Percentiles rank a stretch among this genome's conserved stretches.
These are phyloP conservation scores for Phyllosticta ampelicida DNA, from an alignment of 2,329 filamentous ascomycete species.

Conservation along the genomic window DNA sequence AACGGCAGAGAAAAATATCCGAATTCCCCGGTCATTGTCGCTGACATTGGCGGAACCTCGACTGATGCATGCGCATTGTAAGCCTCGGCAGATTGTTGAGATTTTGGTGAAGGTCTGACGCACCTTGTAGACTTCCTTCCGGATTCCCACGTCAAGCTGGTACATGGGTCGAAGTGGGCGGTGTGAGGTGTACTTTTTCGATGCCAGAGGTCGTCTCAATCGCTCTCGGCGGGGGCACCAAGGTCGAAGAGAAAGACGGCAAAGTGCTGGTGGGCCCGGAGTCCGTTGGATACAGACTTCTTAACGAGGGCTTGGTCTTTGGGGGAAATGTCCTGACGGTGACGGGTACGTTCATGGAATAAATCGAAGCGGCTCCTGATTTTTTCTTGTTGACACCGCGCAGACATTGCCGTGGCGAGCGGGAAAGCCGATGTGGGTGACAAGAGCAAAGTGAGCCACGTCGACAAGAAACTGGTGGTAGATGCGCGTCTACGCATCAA, in stretches of 20 bases:
- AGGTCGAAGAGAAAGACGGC: conserved; percentile 18
- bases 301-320: conserved; percentile 41
- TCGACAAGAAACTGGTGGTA: conserved; percentile 13
- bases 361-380: background rate
- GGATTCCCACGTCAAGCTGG: conserved; percentile 52
- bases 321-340: conserved; percentile 44
- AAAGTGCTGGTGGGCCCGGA: conserved; percentile 43
- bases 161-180: conserved; percentile 49
- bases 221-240: conserved; percentile 46
- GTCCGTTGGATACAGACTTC: conserved; percentile 44
- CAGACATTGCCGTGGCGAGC: conserved; percentile 36
- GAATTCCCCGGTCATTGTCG: conserved; percentile 32
- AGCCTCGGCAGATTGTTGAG: conserved; percentile 18
- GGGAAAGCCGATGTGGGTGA: conserved; percentile 21
- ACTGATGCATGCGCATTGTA: conserved; percentile 49
- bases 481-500: conserved; percentile 30
- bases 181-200: conserved; percentile 43
- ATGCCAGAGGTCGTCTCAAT: conserved; percentile 41
- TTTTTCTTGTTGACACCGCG: conserved; percentile 31
- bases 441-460: background rate
- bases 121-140: conserved; percentile 28
- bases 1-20: background rate
- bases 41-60: conserved; percentile 57
- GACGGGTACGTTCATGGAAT: conserved; percentile 17
- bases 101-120: background rate